These are phyloP conservation scores for Thymus quinquecostatus DNA, from an alignment of 257 asterid species.

Conservation along the genomic window DNA sequence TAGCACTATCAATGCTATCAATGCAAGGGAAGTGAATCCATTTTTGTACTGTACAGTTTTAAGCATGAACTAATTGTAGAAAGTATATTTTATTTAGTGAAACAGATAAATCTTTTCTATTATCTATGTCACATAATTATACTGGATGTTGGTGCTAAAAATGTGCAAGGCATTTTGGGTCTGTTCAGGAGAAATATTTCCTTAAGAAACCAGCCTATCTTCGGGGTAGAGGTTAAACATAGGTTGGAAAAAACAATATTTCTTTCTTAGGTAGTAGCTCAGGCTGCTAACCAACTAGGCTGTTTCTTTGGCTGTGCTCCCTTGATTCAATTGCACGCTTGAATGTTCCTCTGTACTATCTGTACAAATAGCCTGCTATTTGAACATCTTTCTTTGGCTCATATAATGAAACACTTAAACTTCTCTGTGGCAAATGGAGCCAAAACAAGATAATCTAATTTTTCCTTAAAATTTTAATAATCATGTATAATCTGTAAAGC, in stretches of 20 bases:
- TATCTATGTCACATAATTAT: background rate
- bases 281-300: background rate
- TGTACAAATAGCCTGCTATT: slow-evolving; percentile 1
- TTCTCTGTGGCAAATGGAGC: background rate
- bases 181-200: background rate
- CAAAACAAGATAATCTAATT: background rate
- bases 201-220: background rate
- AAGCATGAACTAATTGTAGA: background rate
- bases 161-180: background rate
- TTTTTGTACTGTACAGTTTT: background rate
- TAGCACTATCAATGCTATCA: background rate
- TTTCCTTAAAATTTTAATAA: slow-evolving; percentile 1
- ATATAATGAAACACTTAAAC: slow-evolving; percentile 1
- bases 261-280: background rate
- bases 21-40: background rate
- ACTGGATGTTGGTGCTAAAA: background rate
- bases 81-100: background rate
- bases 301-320: background rate
- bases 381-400: background rate
- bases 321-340: background rate
- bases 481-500: background rate
- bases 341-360: background rate
- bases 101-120: background rate
- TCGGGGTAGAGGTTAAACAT: background rate
- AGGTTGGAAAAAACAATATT: background rate